Conservation (phyloP, 2,329 filamentous ascomycete genomes). For the Aspergillus bombycis region DNA sequence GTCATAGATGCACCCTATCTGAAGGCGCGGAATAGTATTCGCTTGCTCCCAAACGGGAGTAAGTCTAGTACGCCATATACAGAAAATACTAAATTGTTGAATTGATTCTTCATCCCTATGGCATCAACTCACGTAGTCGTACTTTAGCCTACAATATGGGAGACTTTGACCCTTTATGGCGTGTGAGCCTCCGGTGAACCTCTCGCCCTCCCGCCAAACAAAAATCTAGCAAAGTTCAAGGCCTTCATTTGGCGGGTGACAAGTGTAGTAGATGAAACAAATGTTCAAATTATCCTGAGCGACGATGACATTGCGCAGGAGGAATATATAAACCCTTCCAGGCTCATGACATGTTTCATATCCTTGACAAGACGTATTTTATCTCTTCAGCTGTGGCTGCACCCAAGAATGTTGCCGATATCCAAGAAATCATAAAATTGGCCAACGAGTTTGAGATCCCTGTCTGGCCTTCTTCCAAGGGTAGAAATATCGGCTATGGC, state of each 20-base stretch:
- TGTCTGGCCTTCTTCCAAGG: conserved; percentile 40
- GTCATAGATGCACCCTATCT: neutral
- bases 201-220: neutral
- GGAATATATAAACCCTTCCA: neutral
- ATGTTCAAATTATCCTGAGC: neutral
- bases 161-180: too few species aligned
- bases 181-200: too few species aligned
- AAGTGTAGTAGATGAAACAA: neutral
- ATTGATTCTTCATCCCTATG: too few species aligned
- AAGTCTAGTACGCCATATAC: neutral
- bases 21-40: neutral
- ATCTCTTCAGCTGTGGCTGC: neutral
- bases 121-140: too few species aligned
- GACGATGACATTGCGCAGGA: neutral
- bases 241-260: neutral
- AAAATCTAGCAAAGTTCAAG: neutral
- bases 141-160: too few species aligned
- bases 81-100: too few species aligned
- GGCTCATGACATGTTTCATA: neutral
- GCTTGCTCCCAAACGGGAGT: neutral
- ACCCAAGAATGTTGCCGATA: neutral
- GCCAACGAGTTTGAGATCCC: conserved; percentile 39
- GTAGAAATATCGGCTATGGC: conserved; percentile 56
- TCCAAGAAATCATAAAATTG: neutral
- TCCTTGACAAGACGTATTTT: neutral